Conservation (phyloP, 1,284 basidiomycete species). For the Microbotryomycetes sp. region DNA sequence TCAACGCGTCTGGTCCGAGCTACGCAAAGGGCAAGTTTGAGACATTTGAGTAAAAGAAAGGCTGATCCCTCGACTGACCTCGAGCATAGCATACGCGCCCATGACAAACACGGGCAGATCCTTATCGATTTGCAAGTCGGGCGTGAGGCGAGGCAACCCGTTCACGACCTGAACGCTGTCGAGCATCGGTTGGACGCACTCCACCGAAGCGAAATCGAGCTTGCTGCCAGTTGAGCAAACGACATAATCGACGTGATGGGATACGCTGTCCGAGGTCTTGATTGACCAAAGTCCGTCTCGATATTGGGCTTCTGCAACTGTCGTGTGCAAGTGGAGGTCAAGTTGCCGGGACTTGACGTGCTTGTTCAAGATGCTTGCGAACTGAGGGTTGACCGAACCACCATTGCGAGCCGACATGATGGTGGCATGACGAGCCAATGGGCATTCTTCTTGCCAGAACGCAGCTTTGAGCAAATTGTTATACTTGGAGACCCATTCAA, state of each 20-base stretch:
- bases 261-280: background rate
- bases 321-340: constrained; percentile 3
- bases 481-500: constrained; percentile 20
- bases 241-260: constrained; percentile 28
- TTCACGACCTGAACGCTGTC: constrained; percentile 29
- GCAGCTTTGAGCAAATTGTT: constrained; percentile 33
- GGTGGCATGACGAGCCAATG: constrained; percentile 28
- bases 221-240: constrained; percentile 38
- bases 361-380: constrained; percentile 31
- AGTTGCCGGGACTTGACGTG: constrained; percentile 32
- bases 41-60: background rate
- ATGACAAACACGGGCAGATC: constrained; percentile 39
- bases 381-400: constrained; percentile 39
- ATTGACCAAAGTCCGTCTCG: background rate
- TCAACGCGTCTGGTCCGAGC: constrained; percentile 41
- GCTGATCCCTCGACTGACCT: constrained; percentile 27
- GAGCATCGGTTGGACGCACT: constrained; percentile 33
- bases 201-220: constrained; percentile 24
- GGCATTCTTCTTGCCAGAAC: constrained; percentile 38
- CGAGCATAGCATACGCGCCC: constrained; percentile 34
- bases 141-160: constrained; percentile 38
- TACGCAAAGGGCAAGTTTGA: constrained; percentile 2
- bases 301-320: constrained; percentile 1
- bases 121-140: constrained; percentile 36
- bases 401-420: constrained; percentile 37